Percentiles rank a stretch among this genome's conserved stretches.
phyloP scores from a whole-genome alignment of 2,329 filamentous ascomycete genomes.

The Penicillium freii region DNA sequence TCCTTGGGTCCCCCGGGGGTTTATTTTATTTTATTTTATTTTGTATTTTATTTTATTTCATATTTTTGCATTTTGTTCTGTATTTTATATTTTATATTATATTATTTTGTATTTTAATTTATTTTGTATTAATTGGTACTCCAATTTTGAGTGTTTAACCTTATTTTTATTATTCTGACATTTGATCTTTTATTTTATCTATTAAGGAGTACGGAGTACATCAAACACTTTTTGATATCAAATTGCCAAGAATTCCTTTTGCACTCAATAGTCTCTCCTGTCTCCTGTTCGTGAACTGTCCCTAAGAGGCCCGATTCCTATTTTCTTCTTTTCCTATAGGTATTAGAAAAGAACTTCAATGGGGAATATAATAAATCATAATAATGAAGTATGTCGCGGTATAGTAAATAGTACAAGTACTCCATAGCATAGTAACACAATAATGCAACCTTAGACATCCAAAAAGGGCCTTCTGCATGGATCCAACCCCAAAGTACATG shows the following conservation, averaged over 20 bases:
- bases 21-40: not conserved
- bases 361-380: not conserved
- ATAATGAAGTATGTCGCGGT: not conserved
- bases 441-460: not conserved
- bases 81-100: not conserved
- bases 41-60: too few species aligned
- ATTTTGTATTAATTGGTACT: too few species aligned
- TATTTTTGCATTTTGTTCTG: too few species aligned
- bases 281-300: not conserved
- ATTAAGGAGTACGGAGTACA: not conserved
- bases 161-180: not conserved
- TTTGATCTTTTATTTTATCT: not conserved
- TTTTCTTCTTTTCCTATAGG: not conserved
- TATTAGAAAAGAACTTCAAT: not conserved
- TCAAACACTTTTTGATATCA: not conserved
- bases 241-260: not conserved
- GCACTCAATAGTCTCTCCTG: not conserved
- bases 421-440: not conserved
- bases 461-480: not conserved
- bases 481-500: not conserved
- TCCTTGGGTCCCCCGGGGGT: not conserved
- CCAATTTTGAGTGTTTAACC: not conserved
- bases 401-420: not conserved
- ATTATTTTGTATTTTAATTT: not conserved
- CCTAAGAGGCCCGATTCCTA: not conserved